Evolutionary conservation across 441 rosid species (phyloP).

Genomic region (Mallotus japonicus): DNA sequence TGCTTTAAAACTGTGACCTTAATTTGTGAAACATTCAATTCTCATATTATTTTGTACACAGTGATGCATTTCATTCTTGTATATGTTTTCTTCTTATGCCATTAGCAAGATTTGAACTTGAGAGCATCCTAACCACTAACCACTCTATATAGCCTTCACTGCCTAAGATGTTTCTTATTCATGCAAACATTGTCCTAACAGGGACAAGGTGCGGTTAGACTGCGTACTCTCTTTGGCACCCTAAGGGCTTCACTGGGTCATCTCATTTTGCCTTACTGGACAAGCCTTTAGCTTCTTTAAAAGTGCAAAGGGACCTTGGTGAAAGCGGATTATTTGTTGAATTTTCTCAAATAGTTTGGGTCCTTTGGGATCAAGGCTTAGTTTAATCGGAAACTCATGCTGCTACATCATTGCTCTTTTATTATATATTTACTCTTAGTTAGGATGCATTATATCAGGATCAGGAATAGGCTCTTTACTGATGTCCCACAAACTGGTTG

Average conservation of each 20-base stretch:
- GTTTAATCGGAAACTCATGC: background rate
- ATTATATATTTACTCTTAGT: background rate
- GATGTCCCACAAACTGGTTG: background rate
- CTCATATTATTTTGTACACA: constrained; percentile 10
- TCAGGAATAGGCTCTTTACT: background rate
- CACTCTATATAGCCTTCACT: background rate
- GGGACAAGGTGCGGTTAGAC: background rate
- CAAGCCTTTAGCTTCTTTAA: background rate
- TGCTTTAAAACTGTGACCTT: background rate
- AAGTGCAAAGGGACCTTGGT: background rate
- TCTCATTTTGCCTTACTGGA: background rate
- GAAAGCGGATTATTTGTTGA: background rate
- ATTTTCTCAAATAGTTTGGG: too few relatives aligned
- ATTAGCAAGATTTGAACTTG: background rate
- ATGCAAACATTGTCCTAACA: background rate
- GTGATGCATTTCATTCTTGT: constrained; percentile 12
- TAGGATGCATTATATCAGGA: background rate
- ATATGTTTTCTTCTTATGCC: background rate
- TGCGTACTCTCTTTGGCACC: background rate
- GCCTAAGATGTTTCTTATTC: background rate
- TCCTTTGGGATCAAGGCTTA: background rate
- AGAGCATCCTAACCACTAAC: background rate
- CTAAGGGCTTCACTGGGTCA: background rate
- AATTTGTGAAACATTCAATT: background rate
- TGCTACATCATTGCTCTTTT: background rate